A percentile compares a stretch with the other conserved stretches of the same genome.
Conservation (phyloP, 192 early-diverging fungal genomes). For the Polychytrium aggregatum region DNA sequence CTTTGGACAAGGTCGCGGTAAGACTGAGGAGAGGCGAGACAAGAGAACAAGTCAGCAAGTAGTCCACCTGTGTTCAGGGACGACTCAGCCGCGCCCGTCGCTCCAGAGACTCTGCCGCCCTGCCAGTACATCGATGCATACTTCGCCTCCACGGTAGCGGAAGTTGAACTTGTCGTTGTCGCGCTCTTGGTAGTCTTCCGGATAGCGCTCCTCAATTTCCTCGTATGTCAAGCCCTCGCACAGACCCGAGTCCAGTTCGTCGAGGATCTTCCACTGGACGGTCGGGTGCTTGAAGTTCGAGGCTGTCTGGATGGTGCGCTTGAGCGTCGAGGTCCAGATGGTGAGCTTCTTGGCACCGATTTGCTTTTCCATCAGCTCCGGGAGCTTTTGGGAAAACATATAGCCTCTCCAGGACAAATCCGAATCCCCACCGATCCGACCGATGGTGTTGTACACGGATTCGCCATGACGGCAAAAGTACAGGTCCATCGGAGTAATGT, state of each 20-base stretch:
- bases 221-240: conserved; percentile 99
- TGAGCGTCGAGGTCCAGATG: conserved; percentile 95
- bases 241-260: conserved; percentile 92
- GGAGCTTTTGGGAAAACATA: conserved; percentile 75
- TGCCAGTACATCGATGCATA: too few relatives aligned
- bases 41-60: too few relatives aligned
- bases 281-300: conserved; percentile 71
- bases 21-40: too few relatives aligned
- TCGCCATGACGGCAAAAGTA: conserved; percentile 81
- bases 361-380: conserved; percentile 63
- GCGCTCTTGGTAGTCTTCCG: conserved; percentile 85
- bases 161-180: conserved; percentile 89
- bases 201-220: conserved; percentile 87
- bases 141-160: conserved; percentile 46
- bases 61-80: too few relatives aligned
- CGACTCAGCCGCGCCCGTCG: too few relatives aligned
- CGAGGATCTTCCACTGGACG: conserved; percentile 93
- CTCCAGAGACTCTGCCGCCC: too few relatives aligned
- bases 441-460: conserved; percentile 81
- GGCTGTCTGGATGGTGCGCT: conserved; percentile 85
- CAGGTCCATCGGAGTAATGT: conserved; percentile 87
- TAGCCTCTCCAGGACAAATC: conserved; percentile 75
- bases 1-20: conserved; percentile 93
- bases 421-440: conserved; percentile 93
- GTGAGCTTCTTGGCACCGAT: conserved; percentile 43